Conservation (phyloP, 2,329 filamentous ascomycete species). For the Pseudogymnoascus verrucosus region DNA sequence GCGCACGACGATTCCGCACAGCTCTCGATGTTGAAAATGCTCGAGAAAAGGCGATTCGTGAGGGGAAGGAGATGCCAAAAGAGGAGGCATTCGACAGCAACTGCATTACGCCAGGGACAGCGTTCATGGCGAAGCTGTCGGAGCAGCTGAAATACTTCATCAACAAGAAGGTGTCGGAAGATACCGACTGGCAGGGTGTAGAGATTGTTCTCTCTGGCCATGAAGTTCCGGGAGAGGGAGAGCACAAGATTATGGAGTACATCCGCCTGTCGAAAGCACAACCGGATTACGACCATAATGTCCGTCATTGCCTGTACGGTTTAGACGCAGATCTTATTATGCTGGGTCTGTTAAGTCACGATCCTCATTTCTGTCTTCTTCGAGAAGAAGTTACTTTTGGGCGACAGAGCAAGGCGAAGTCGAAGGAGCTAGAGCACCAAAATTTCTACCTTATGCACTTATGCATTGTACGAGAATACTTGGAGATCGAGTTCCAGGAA, state of each 20-base stretch:
- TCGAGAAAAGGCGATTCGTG: conserved; percentile 81
- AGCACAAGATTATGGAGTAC: conserved; percentile 99
- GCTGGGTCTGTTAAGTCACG: conserved; percentile 92
- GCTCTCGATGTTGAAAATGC: conserved; percentile 84
- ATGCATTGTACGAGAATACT: conserved; percentile 93
- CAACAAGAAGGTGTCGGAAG: conserved; percentile 96
- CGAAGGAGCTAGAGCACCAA: conserved; percentile 94
- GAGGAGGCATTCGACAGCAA: conserved; percentile 98
- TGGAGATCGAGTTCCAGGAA: conserved; percentile 95
- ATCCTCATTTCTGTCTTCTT: conserved; percentile 94
- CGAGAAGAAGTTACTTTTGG: conserved; percentile 98
- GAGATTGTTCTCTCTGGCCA: conserved; percentile 95
- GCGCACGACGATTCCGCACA: conserved; percentile 87
- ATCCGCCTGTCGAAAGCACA: conserved; percentile 96
- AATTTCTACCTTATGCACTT: conserved; percentile 98
- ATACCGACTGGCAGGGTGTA: conserved; percentile 94
- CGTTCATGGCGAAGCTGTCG: conserved; percentile 95
- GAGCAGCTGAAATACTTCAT: conserved; percentile 95
- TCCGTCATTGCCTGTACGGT: conserved; percentile 94
- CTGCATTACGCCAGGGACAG: conserved; percentile 94
- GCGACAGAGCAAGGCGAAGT: conserved; percentile 70
- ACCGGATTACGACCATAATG: conserved; percentile 82
- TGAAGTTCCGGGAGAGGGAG: conserved; percentile 94
- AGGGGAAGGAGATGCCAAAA: conserved; percentile 88
- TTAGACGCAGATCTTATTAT: conserved; percentile 97